Percentiles rank a stretch among this genome's conserved stretches.
These are phyloP conservation scores for Phlyctochytrium planicorne DNA, from an alignment of 192 early-diverging fungal species.

Conservation along the genomic window DNA sequence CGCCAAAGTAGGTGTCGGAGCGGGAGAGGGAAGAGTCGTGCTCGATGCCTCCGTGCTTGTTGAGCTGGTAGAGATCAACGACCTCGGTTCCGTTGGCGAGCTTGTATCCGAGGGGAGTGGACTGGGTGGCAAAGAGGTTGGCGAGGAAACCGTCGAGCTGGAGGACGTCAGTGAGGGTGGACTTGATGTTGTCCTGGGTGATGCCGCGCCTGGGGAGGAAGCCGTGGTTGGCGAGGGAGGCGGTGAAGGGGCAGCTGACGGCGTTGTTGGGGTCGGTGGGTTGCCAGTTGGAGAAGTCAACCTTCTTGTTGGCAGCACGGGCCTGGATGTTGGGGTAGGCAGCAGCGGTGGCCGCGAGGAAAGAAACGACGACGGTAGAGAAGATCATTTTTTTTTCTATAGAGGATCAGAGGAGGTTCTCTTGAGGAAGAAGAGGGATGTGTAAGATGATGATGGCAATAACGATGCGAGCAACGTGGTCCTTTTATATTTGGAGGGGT, in stretches of 20 bases:
- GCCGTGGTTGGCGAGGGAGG: slow-evolving; percentile 38
- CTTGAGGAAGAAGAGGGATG: no score
- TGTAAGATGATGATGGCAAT: no score
- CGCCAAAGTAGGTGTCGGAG: slow-evolving; percentile 31
- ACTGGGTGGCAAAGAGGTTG: background rate
- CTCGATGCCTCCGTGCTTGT: slow-evolving; percentile 25
- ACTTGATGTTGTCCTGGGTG: slow-evolving; percentile 8
- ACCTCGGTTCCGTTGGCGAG: slow-evolving; percentile 6
- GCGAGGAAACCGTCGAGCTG: slow-evolving; percentile 9
- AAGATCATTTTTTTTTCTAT: background rate
- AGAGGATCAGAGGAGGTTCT: no score
- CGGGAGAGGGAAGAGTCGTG: slow-evolving; percentile 40
- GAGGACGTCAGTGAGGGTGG: slow-evolving; percentile 7
- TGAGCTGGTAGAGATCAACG: slow-evolving; percentile 4
- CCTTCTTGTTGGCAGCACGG: background rate
- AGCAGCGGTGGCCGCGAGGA: slow-evolving; percentile 6
- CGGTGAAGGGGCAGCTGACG: background rate
- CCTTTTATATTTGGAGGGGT: no score
- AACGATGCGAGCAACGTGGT: no score
- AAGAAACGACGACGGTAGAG: slow-evolving; percentile 5
- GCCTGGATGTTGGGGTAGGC: slow-evolving; percentile 9
- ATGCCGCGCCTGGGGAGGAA: slow-evolving; percentile 35
- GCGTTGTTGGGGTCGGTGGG: background rate
- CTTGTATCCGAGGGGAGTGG: background rate
- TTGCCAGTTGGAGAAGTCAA: background rate